Evolutionary conservation across 352 stramenopile genomes (phyloP).

Genomic region (Globisporangium nagaii): DNA sequence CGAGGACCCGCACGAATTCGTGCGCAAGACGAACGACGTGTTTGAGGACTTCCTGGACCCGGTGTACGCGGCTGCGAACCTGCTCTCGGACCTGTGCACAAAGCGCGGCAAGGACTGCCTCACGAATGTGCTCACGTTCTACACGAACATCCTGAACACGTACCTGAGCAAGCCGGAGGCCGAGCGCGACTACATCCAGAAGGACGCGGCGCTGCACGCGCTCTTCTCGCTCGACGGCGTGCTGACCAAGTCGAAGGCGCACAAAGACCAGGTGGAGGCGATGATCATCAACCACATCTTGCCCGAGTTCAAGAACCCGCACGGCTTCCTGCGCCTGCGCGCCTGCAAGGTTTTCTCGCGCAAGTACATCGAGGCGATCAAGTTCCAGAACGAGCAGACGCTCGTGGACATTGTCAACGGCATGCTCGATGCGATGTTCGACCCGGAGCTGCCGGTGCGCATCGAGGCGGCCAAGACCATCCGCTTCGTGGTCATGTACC

Average conservation of each 20-base stretch:
- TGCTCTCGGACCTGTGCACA: conserved; percentile 94
- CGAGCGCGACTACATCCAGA: conserved; percentile 93
- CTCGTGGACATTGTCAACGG: conserved; percentile 73
- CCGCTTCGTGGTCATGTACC: conserved; percentile 84
- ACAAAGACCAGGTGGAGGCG: conserved; percentile 90
- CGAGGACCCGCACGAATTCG: conserved; percentile 97
- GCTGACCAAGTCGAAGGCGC: conserved; percentile 92
- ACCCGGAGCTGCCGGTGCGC: conserved; percentile 95
- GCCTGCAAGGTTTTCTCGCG: conserved; percentile 96
- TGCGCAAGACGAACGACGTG: conserved; percentile 96
- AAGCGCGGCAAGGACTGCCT: conserved; percentile 94
- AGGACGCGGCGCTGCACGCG: conserved; percentile 92
- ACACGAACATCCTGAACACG: conserved; percentile 90
- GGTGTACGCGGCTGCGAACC: conserved; percentile 90
- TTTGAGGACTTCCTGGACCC: conserved; percentile 96
- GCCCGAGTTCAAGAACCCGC: conserved; percentile 94
- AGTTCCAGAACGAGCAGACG: conserved; percentile 90
- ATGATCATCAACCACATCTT: conserved; percentile 94
- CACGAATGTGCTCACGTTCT: conserved; percentile 87
- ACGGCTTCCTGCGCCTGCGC: conserved; percentile 93
- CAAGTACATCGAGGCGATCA: conserved; percentile 89
- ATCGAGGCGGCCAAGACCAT: conserved; percentile 94
- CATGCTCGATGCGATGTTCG: conserved; percentile 87
- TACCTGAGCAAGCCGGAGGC: conserved; percentile 72
- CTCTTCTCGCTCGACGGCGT: conserved; percentile 92